Evolutionary conservation across 2,329 filamentous ascomycete genomes (phyloP).

Genomic region (Colletotrichum sp.): DNA sequence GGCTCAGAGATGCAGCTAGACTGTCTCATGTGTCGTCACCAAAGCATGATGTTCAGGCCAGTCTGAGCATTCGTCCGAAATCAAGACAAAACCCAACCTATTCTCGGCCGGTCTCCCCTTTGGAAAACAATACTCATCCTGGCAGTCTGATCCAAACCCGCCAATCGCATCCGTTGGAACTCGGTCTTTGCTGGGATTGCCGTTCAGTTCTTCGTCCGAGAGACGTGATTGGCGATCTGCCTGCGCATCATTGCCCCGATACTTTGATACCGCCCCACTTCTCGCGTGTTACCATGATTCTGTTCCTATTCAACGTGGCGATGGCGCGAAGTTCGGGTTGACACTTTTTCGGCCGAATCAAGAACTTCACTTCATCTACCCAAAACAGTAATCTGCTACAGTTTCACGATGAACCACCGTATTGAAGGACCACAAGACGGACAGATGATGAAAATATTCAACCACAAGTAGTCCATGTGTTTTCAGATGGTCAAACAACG

Average conservation of each 20-base stretch:
- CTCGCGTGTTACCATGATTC: not conserved
- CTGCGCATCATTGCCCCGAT: not conserved
- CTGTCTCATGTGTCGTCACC: constrained; percentile 1
- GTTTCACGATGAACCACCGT: not conserved
- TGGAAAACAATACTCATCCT: not conserved
- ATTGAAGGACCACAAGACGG: not conserved
- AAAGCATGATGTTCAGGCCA: not conserved
- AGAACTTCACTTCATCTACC: not conserved
- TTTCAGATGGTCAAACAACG: not conserved
- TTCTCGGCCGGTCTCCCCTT: not conserved
- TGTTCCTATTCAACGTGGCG: not conserved
- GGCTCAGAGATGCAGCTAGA: not conserved
- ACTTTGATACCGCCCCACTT: not conserved
- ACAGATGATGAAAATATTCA: not conserved
- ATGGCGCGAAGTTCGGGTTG: not conserved
- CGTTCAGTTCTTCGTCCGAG: not conserved
- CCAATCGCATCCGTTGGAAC: constrained; percentile 3
- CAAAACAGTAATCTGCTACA: not conserved
- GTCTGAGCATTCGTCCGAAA: not conserved
- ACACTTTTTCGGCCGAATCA: not conserved
- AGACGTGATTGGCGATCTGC: not conserved
- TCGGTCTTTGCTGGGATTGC: not conserved
- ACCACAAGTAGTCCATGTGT: not conserved
- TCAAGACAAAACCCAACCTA: not conserved
- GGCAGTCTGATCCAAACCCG: not conserved